Base-by-base conservation (phyloP, 495 filamentous ascomycete species). In the Penicillium alfredii region DNA sequence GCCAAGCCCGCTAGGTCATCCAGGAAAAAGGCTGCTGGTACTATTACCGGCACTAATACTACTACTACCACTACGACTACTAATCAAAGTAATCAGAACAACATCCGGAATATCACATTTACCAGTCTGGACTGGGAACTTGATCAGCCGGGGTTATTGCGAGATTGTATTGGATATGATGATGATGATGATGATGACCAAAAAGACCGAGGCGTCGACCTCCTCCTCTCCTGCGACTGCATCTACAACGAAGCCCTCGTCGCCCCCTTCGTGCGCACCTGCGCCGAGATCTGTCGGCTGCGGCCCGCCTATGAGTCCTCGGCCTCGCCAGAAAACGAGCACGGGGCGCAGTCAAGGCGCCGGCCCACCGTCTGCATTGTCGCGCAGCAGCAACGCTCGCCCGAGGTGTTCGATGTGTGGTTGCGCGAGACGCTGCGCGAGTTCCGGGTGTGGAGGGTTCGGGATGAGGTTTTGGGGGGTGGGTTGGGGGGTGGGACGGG, bases 161-260 rank as follows among this genome's bases (percentile, higher is more conserved):
- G 64, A 20, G 45, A 41, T 12, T 55, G 51, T 30, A 42, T 60
- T 12, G 35, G 56, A 29, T 26, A 30, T 8, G 36, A 38, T 24
- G 21, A 18, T 18, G 8, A 8, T 4, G 33, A 45, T 17, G 21
- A 30, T 11, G 8, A 14, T 16, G 37, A 37, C 14, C 26, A 50
- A 11, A 44, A 56, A 14, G 64, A 68, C 38, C 35, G 33, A 8
- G 62, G 61, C 14, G 61, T 69, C 38, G 81, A 87, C 42, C 63
- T 73, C 2, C 69, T 94, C 3, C 56, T 89, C 12, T 86, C 88
- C 4, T 93, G 86, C 59, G 87, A 93, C 53, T 93, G 86, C 49
- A 81, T 95, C 56, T 94, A 92, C 64, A 88, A 90, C 55, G 86
- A 94, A 45, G 71, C 80, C 4, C 73, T 98, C 3, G 77, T 96